These are phyloP conservation scores for Colletotrichum magnum DNA, from an alignment of 2,329 filamentous ascomycete species.

Conservation along the genomic window DNA sequence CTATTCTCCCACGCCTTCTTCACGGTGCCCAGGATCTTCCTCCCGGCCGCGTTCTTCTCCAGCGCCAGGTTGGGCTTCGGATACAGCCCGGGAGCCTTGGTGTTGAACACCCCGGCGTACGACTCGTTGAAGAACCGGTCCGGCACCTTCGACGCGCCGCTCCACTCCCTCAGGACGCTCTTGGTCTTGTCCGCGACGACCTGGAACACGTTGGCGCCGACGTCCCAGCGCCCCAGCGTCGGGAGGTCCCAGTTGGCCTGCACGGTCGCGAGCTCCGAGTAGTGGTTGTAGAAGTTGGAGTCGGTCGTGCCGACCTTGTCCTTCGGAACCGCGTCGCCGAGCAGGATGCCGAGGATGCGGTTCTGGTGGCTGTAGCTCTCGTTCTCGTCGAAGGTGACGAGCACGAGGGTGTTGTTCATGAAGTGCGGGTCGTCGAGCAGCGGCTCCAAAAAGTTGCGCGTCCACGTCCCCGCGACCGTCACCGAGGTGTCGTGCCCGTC, in stretches of 20 bases:
- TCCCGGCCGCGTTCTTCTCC: constrained; percentile 48
- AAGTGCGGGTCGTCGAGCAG: constrained; percentile 79
- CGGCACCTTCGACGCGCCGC: constrained; percentile 51
- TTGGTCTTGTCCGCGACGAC: constrained; percentile 73
- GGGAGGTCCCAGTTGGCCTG: constrained; percentile 79
- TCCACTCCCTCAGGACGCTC: constrained; percentile 62
- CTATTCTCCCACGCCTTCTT: constrained; percentile 55
- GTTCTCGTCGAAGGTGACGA: constrained; percentile 87
- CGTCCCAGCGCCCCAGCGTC: constrained; percentile 80
- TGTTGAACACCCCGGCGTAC: constrained; percentile 65
- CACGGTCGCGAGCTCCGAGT: constrained; percentile 77
- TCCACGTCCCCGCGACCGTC: constrained; percentile 78
- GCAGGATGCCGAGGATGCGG: constrained; percentile 77
- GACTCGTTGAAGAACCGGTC: constrained; percentile 66
- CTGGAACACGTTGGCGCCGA: constrained; percentile 78
- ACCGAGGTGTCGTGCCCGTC: constrained; percentile 83
- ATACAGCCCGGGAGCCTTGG: constrained; percentile 51
- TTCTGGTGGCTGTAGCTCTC: constrained; percentile 78
- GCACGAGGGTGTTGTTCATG: constrained; percentile 80
- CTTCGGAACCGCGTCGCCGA: constrained; percentile 80
- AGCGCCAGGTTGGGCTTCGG: constrained; percentile 57
- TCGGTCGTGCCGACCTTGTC: constrained; percentile 78
- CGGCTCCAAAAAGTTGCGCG: constrained; percentile 76
- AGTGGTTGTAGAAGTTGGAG: constrained; percentile 79
- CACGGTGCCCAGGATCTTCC: constrained; percentile 55